These are phyloP conservation scores for Pistacia vera DNA, from an alignment of 345 rosid genomes.

Conservation along the genomic window DNA sequence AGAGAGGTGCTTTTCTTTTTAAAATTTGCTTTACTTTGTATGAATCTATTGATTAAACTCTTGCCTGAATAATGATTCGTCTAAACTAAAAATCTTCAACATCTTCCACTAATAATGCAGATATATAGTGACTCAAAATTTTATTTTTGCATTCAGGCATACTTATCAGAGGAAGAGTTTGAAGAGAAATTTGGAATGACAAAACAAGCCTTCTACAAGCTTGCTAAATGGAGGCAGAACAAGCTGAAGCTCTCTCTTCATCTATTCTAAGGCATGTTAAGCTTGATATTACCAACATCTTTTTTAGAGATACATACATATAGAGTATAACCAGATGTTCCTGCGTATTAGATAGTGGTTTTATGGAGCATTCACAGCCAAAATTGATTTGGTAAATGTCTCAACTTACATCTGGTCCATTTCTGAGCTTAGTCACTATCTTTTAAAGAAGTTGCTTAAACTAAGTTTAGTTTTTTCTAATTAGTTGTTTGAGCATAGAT, in stretches of 20 bases:
- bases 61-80: background rate
- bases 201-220: conserved; percentile 46
- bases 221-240: conserved; percentile 79
- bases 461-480: too few relatives aligned
- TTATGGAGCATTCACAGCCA: background rate
- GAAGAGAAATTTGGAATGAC: conserved; percentile 53
- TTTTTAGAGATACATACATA: background rate
- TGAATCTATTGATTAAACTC: background rate
- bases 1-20: conserved; percentile 56
- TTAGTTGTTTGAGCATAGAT: too few relatives aligned
- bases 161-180: conserved; percentile 60
- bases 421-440: background rate
- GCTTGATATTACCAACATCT: background rate
- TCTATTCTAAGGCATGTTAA: conserved; percentile 46
- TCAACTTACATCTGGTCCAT: background rate
- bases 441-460: background rate
- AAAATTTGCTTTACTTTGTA: background rate
- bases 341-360: background rate
- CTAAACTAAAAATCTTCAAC: background rate
- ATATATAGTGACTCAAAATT: background rate
- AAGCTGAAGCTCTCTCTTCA: conserved; percentile 62
- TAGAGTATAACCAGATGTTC: background rate
- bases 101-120: background rate
- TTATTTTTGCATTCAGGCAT: conserved; percentile 41
- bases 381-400: background rate